Evolutionary conservation across 805 yeast genomes (phyloP).

Genomic region (Myxozyma neglecta): DNA sequence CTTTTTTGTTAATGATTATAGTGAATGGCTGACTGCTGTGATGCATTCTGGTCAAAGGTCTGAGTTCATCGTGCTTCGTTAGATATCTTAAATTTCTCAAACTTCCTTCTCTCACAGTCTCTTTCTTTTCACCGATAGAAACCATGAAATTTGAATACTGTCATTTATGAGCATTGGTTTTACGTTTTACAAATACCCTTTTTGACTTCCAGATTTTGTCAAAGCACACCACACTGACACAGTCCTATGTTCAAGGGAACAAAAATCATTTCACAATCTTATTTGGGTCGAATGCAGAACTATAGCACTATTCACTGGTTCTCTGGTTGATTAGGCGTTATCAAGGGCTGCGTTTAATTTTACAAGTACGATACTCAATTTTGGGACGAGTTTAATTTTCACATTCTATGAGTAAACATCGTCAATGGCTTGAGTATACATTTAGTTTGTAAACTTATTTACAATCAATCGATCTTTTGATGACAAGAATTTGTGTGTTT

Average conservation of each 20-base stretch:
- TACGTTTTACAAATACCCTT: background rate
- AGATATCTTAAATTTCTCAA: background rate
- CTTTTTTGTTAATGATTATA: background rate
- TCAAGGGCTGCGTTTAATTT: background rate
- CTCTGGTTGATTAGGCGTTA: background rate
- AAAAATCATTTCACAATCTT: no score
- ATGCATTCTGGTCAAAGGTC: conserved; percentile 27
- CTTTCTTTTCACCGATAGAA: background rate
- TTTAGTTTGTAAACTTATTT: background rate
- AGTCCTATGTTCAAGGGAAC: no score
- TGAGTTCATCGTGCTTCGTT: background rate
- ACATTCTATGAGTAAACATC: background rate
- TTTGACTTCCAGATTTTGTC: background rate
- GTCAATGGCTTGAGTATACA: conserved; percentile 28
- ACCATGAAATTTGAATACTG: background rate
- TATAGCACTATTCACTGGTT: no score
- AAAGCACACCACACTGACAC: no score
- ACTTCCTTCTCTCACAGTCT: background rate
- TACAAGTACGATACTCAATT: background rate
- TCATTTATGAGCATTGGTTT: background rate
- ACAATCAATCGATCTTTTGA: no score
- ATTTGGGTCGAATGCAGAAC: no score
- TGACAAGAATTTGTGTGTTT: background rate
- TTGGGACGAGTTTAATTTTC: conserved; percentile 15
- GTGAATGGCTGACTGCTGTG: conserved; percentile 3